Evolutionary conservation across 1,139 yeast genomes (phyloP).

Genomic region (Hemisphaericaspora xylanilytica): DNA sequence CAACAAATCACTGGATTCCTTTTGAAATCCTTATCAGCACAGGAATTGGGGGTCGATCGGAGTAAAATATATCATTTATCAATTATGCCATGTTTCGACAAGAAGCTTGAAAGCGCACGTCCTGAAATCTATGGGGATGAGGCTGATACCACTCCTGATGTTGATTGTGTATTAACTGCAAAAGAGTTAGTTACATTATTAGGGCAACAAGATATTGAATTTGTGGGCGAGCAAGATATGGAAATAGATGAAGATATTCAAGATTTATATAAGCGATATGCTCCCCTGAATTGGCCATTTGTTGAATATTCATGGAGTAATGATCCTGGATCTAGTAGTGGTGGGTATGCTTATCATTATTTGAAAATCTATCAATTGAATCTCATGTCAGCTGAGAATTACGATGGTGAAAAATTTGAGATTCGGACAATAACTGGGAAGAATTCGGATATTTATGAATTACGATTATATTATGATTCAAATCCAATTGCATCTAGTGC

Average conservation of each 20-base stretch:
- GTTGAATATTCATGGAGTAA: slow-evolving; percentile 62
- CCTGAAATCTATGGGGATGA: slow-evolving; percentile 49
- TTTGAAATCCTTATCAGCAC: slow-evolving; percentile 56
- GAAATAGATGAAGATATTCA: slow-evolving; percentile 13
- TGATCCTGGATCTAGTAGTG: slow-evolving; percentile 80
- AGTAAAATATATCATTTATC: slow-evolving; percentile 70
- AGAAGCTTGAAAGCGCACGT: slow-evolving; percentile 90
- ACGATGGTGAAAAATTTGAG: slow-evolving; percentile 20
- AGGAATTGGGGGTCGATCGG: slow-evolving; percentile 31
- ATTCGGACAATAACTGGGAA: slow-evolving; percentile 52
- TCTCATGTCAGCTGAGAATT: slow-evolving; percentile 20
- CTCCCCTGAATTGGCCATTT: slow-evolving; percentile 61
- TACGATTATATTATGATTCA: slow-evolving; percentile 43
- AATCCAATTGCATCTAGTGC: slow-evolving; percentile 61
- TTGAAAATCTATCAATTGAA: slow-evolving; percentile 38
- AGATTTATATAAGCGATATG: slow-evolving; percentile 32
- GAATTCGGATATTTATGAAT: slow-evolving; percentile 74
- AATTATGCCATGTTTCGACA: slow-evolving; percentile 96
- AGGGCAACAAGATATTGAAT: slow-evolving; percentile 39
- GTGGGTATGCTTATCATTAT: slow-evolving; percentile 79
- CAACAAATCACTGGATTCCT: slow-evolving; percentile 89
- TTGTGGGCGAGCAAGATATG: slow-evolving; percentile 15
- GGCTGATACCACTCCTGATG: slow-evolving; percentile 44
- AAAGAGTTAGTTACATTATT: slow-evolving; percentile 77
- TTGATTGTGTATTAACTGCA: slow-evolving; percentile 93